Evolutionary conservation across 805 yeast genomes (phyloP).

Genomic region (Cyberlindnera misumaiensis): DNA sequence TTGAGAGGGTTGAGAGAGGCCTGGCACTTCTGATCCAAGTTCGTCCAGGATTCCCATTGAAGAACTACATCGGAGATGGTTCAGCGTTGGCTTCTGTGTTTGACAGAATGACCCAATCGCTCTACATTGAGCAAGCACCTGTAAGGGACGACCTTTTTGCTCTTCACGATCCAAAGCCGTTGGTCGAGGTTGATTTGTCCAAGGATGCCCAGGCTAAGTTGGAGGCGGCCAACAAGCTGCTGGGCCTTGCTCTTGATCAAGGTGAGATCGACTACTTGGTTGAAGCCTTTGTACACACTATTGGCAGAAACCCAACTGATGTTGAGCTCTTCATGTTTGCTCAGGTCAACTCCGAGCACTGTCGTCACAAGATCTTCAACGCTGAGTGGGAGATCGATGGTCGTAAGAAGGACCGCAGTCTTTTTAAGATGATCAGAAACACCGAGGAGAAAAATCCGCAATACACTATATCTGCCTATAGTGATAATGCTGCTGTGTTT

Average conservation of each 20-base stretch:
- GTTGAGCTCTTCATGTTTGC: conserved; percentile 99
- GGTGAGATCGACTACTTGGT: conserved; percentile 89
- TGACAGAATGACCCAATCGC: conserved; percentile 91
- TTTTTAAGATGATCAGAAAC: conserved; percentile 93
- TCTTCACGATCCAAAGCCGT: conserved; percentile 74
- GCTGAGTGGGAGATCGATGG: conserved; percentile 98
- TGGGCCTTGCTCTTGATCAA: conserved; percentile 91
- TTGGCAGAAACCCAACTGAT: conserved; percentile 91
- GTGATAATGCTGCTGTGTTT: conserved; percentile 96
- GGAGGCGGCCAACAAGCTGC: conserved; percentile 65
- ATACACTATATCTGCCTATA: conserved; percentile 85
- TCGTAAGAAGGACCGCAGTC: conserved; percentile 58
- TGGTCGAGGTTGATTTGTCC: conserved; percentile 65
- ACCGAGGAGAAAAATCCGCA: conserved; percentile 79
- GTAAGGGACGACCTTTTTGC: conserved; percentile 64
- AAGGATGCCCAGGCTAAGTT: conserved; percentile 47
- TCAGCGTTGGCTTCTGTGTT: conserved; percentile 64
- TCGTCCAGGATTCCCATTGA: conserved; percentile 62
- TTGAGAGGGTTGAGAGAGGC: conserved; percentile 91
- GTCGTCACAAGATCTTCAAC: conserved; percentile 97
- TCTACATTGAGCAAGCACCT: conserved; percentile 58
- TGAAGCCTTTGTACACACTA: conserved; percentile 67
- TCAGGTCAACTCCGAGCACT: conserved; percentile 98
- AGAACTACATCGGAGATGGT: conserved; percentile 45
- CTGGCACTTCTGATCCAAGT: conserved; percentile 64